Base-by-base conservation (phyloP, 345 rosid species). In the Noccaea bulbosa region DNA sequence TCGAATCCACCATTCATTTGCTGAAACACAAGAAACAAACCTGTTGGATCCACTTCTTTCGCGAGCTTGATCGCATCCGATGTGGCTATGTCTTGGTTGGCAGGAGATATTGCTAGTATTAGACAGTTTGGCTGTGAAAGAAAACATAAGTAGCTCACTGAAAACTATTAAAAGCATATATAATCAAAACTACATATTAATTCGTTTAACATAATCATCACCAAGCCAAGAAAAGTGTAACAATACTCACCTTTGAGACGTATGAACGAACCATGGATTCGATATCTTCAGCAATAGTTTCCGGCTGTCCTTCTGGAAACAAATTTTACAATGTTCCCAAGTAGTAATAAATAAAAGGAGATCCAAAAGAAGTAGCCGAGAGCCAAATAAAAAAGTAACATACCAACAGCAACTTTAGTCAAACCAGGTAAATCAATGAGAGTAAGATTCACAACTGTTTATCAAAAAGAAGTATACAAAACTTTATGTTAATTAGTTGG, bases 11-110 rank as follows among this genome's bases (percentile, higher is more conserved):
- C 38, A 34, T 14, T 33, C 20, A 50, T 52, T 14, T 20, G 5
- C 11, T 44, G 60, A 48, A 68, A 34, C 22, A 38, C 37, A 56
- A 53, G 15, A 76, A 45, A 17, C 69, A 75, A 66, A 90, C 98
- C 98, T 56, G 81, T 6, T 7, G 96, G 94, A 82, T 93, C 97
- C 63, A 91, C 98, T 79, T 93, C 97, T 71, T 84, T 82, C 0
- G 94, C 79, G 30, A 91, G 88, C 70, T 88, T 88, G 40, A 93
- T 93, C 5, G 98, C 97, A 84, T 93, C 98, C 0, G 97, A 93
- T 22, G 97, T 91, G 4, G 98, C 97, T 16, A 90, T 86, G 79
- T 93, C 98, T 82, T 93, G 98, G 79, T 93, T 93, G 32, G 98
- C 98, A 38, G 98, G 98, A 70, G 98, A 84, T 83, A 93, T 91